These are phyloP conservation scores for Botrytis pseudocinerea DNA, from an alignment of 2,329 filamentous ascomycete genomes.

Conservation along the genomic window DNA sequence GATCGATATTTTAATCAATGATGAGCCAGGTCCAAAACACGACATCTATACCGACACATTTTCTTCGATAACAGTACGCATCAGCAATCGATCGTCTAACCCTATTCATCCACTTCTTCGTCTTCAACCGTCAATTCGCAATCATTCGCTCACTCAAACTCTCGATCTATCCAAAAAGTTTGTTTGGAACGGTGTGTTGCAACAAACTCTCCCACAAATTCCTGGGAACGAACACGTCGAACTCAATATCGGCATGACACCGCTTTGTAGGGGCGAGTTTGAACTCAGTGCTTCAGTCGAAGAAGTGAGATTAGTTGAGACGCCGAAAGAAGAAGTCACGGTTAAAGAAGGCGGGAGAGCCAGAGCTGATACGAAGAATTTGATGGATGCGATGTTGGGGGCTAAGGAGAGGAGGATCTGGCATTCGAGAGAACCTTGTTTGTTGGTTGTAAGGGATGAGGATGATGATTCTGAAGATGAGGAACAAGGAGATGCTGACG, in stretches of 20 bases:
- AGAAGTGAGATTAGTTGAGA: constrained; percentile 61
- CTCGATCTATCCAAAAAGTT: constrained; percentile 82
- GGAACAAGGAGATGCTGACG: background rate
- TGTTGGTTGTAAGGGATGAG: constrained; percentile 55
- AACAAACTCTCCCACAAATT: constrained; percentile 68
- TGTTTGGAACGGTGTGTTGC: constrained; percentile 81
- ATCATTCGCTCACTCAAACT: constrained; percentile 63
- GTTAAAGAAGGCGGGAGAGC: constrained; percentile 42
- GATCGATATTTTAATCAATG: constrained; percentile 59
- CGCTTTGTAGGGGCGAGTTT: constrained; percentile 78
- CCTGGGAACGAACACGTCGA: constrained; percentile 58
- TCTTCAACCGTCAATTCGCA: constrained; percentile 72
- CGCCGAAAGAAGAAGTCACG: constrained; percentile 34
- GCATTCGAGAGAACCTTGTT: constrained; percentile 60
- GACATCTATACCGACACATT: constrained; percentile 59
- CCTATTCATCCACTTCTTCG: constrained; percentile 73
- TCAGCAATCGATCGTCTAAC: constrained; percentile 71
- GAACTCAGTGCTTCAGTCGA: constrained; percentile 80
- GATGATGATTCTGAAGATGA: constrained; percentile 29
- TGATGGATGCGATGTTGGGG: constrained; percentile 60
- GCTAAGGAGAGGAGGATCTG: constrained; percentile 62
- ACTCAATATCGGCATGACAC: constrained; percentile 68
- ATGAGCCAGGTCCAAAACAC: constrained; percentile 30
- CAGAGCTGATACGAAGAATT: constrained; percentile 55
- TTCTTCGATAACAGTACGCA: constrained; percentile 65